Percentiles rank a stretch among this genome's conserved stretches.
These are phyloP conservation scores for Furcasterigmium sp. DNA, from an alignment of 2,329 filamentous ascomycete genomes.

Conservation along the genomic window DNA sequence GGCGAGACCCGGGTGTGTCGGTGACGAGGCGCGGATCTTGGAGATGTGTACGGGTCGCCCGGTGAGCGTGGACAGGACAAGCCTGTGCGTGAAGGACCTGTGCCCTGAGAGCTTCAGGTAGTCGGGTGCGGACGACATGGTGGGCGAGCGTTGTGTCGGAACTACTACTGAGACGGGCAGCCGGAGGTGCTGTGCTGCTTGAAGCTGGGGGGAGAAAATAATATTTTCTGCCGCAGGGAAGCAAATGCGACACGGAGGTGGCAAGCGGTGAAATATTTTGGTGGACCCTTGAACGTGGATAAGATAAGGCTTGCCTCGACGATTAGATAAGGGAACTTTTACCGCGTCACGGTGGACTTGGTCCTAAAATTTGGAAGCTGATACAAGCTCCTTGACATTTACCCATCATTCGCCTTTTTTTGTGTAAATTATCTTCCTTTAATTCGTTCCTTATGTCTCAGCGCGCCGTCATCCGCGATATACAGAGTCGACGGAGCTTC, in stretches of 20 bases:
- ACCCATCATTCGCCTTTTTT: not conserved
- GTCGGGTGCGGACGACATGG: conserved; percentile 41
- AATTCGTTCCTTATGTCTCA: conserved; percentile 10
- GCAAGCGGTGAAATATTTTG: not conserved
- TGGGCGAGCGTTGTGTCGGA: conserved; percentile 27
- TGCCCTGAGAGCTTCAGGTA: conserved; percentile 78
- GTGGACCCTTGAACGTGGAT: not conserved
- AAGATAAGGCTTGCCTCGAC: not conserved
- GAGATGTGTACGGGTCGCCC: conserved; percentile 87
- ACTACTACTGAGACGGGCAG: conserved; percentile 17
- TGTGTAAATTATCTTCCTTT: conserved; percentile 3
- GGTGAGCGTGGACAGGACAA: conserved; percentile 86
- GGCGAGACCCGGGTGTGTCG: conserved; percentile 81
- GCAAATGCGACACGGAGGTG: not conserved
- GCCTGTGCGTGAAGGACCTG: conserved; percentile 73
- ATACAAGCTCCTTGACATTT: not conserved
- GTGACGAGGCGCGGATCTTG: conserved; percentile 83
- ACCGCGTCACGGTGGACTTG: conserved; percentile 5
- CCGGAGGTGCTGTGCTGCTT: conserved; percentile 24
- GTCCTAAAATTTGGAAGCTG: conserved; percentile 9
- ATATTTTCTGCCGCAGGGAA: conserved; percentile 2
- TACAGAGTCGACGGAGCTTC: conserved; percentile 25
- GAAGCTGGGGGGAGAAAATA: conserved; percentile 1
- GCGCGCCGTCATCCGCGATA: conserved; percentile 22
- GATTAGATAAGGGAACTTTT: conserved; percentile 12